Evolutionary conservation across 176 grass and related monocot species (phyloP).

Genomic region (Carex kokanica): DNA sequence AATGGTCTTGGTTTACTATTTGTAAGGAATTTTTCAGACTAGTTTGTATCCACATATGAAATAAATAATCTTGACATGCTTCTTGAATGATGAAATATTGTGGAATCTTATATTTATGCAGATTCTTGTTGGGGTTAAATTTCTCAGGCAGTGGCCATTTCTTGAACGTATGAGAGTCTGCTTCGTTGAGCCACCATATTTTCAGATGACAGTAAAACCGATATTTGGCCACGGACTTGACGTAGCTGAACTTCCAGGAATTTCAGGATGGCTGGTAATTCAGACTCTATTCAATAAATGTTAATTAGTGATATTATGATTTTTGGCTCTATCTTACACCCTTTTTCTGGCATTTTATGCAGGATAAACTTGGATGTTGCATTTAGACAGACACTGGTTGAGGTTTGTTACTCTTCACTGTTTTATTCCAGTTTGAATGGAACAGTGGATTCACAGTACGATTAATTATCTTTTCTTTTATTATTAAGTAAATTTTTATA

Average conservation of each 20-base stretch:
- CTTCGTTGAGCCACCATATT: conserved; percentile 95
- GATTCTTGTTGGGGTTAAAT: conserved; percentile 89
- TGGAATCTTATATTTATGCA: conserved; percentile 29
- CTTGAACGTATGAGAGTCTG: conserved; percentile 81
- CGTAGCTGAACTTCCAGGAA: conserved; percentile 92
- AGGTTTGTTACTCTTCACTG: conserved; percentile 50
- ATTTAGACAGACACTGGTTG: conserved; percentile 85
- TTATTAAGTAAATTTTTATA: conserved; percentile 6
- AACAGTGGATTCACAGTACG: not conserved
- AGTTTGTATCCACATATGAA: not conserved
- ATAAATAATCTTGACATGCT: not conserved
- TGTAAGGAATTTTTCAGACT: not conserved
- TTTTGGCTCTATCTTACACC: conserved; percentile 13
- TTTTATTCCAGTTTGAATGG: not conserved
- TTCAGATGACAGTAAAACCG: conserved; percentile 96
- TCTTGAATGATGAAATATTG: conserved; percentile 15
- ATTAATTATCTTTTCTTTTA: conserved; percentile 1
- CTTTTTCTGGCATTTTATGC: conserved; percentile 28
- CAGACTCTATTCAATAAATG: not conserved
- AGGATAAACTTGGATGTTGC: conserved; percentile 95
- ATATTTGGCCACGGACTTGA: conserved; percentile 85
- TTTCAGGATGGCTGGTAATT: conserved; percentile 98
- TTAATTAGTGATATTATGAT: not conserved
- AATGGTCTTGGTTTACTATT: not conserved
- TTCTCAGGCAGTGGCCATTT: conserved; percentile 83